Evolutionary conservation across 2,329 filamentous ascomycete genomes (phyloP).

Genomic region (Colletotrichum orchidophilum): DNA sequence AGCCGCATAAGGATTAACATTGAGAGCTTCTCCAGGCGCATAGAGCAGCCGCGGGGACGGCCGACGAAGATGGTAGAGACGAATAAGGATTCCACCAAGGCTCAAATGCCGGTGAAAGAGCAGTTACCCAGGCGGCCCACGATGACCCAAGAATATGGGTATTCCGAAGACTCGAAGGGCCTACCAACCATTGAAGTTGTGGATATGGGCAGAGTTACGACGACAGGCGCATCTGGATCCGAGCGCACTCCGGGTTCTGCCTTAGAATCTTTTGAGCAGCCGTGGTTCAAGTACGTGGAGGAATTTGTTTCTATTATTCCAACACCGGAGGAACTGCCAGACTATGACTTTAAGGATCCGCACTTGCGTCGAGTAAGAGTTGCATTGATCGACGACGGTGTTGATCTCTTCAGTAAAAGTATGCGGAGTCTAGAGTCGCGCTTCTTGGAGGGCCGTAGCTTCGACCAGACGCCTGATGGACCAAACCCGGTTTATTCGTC

Average conservation of each 20-base stretch:
- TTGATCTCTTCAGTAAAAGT: constrained; percentile 39
- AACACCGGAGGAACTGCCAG: background rate
- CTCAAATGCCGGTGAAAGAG: background rate
- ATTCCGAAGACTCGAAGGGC: background rate
- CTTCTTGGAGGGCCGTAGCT: constrained; percentile 40
- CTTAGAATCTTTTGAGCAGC: background rate
- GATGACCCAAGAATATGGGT: background rate
- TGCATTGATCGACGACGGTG: constrained; percentile 51
- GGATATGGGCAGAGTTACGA: background rate
- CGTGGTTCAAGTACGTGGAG: background rate
- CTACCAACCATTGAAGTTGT: background rate
- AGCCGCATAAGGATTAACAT: background rate
- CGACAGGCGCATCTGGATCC: background rate
- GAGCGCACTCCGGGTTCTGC: background rate
- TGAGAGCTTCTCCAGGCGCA: background rate
- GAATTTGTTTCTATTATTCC: background rate
- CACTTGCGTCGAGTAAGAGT: constrained; percentile 37
- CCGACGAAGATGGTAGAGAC: background rate
- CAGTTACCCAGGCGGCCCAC: background rate
- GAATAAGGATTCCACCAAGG: background rate
- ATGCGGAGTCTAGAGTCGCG: constrained; percentile 34
- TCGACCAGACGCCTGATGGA: constrained; percentile 32
- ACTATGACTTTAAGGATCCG: background rate
- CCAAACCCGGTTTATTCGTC: constrained; percentile 41
- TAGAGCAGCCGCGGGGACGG: background rate